phyloP scores from a whole-genome alignment of 108 stramenopile species.

The Fragilaria crotonensis region DNA sequence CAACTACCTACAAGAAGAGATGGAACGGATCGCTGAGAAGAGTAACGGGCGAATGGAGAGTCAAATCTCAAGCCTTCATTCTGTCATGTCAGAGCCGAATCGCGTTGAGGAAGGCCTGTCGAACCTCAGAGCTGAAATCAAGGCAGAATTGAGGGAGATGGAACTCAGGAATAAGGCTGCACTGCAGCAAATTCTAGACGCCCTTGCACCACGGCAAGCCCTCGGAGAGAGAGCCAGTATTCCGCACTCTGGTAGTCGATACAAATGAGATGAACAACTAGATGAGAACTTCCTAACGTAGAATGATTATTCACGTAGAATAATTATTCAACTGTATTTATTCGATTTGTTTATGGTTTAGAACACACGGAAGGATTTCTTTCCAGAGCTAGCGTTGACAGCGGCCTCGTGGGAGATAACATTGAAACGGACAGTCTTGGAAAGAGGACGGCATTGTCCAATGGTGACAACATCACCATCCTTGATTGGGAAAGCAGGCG shows the following conservation, averaged over 20 bases:
- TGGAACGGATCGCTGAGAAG: slow-evolving; percentile 23
- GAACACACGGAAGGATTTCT: slow-evolving; percentile 90
- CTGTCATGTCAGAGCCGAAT: background rate
- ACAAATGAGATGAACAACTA: too few relatives aligned
- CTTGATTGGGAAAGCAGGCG: slow-evolving; percentile 95
- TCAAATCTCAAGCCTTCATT: slow-evolving; percentile 4
- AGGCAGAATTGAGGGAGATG: background rate
- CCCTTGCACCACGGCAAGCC: too few relatives aligned
- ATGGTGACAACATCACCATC: slow-evolving; percentile 99
- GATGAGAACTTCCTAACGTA: too few relatives aligned
- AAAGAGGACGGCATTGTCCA: slow-evolving; percentile 99
- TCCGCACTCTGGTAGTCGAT: too few relatives aligned
- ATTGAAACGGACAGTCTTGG: slow-evolving; percentile 99
- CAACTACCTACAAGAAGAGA: slow-evolving; percentile 28
- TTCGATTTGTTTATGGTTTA: slow-evolving; percentile 26
- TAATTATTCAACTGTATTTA: background rate
- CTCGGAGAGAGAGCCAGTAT: background rate
- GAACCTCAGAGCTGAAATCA: background rate
- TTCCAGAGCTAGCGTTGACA: slow-evolving; percentile 60
- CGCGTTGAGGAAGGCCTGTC: background rate
- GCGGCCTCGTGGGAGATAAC: slow-evolving; percentile 79
- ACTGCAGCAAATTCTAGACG: background rate
- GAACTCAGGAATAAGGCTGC: background rate
- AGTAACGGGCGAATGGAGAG: slow-evolving; percentile 3
- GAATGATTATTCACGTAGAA: background rate